Evolutionary conservation across 805 yeast genomes (phyloP), one percentile per base, ranked within the genome.

Genomic region (Hanseniaspora lindneri): DNA sequence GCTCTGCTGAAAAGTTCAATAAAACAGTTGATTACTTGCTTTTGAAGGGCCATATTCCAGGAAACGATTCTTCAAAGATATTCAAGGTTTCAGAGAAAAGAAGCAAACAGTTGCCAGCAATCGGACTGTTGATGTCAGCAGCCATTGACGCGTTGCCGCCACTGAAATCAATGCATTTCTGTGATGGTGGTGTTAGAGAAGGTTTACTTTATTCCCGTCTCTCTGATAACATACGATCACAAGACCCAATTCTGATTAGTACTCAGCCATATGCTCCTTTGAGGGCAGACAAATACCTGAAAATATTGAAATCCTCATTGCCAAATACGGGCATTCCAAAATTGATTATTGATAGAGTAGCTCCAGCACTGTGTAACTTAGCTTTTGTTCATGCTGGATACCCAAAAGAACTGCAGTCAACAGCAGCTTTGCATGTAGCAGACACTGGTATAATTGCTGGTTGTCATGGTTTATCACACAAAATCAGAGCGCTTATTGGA

Each of bases 151-250:
- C 78, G 0, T 61, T 80, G 30, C 85, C 86, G 16, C 66, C 66
- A 30, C 68, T 80, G 36, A 75, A 75, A 54, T 73, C 80, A 2
- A 71, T 82, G 24, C 76, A 79, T 55, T 82, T 82, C 60, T 72
- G 79, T 50, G 86, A 81, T 60, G 87, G 86, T 54, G 87, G 87
- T 51, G 80, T 81, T 20, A 69, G 89, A 55, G 89, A 82, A 63
- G 89, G 89, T 52, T 77, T 79, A 1, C 57, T 83, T 32, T 82
- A 76, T 58, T 75, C 82, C 6, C 72, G 73, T 56, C 65, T 82
- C 30, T 77, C 85, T 19, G 65, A 71, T 19, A 69, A 69, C 32
- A 68, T 80, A 27, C 72, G 80, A 52, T 63, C 72, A 3, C 80
- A 79, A 56, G 89, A 82, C 55, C 92, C 92, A 4, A 57, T 82